Conservation (phyloP, 257 asterid genomes). For the Fraxinus excelsior region DNA sequence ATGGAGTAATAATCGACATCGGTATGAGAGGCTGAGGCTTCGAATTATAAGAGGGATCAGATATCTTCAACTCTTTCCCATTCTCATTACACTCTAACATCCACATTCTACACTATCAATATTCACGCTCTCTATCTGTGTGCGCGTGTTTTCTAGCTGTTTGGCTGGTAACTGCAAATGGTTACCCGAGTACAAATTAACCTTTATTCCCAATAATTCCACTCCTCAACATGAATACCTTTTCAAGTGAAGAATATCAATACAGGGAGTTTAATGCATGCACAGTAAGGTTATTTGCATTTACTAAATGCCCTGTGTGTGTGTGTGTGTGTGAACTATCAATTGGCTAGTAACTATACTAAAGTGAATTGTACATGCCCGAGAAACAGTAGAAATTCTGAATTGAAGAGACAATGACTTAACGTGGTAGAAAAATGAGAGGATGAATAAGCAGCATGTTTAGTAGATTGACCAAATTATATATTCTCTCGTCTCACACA, state of each 20-base stretch:
- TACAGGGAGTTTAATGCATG: too few relatives aligned
- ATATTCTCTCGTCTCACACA: not conserved
- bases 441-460: conserved; percentile 13
- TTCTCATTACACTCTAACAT: conserved; percentile 22
- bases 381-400: conserved; percentile 42
- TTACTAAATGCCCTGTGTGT: not conserved
- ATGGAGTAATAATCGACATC: conserved; percentile 23
- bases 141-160: not conserved
- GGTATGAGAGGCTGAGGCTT: conserved; percentile 43
- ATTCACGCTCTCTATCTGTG: not conserved
- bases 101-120: conserved; percentile 31
- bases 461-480: conserved; percentile 33
- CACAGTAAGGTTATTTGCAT: not conserved
- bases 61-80: conserved; percentile 10
- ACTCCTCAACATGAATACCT: too few relatives aligned
- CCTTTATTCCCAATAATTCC: not conserved
- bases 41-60: not conserved
- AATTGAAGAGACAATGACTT: conserved; percentile 46
- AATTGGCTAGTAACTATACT: not conserved
- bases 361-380: conserved; percentile 1
- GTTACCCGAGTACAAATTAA: not conserved
- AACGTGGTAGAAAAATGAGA: conserved; percentile 34
- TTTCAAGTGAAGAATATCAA: too few relatives aligned
- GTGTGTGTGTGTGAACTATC: not conserved
- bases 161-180: not conserved